Evolutionary conservation across 1,284 basidiomycete species (phyloP).

Genomic region (Cutaneotrichosporon arboriforme): DNA sequence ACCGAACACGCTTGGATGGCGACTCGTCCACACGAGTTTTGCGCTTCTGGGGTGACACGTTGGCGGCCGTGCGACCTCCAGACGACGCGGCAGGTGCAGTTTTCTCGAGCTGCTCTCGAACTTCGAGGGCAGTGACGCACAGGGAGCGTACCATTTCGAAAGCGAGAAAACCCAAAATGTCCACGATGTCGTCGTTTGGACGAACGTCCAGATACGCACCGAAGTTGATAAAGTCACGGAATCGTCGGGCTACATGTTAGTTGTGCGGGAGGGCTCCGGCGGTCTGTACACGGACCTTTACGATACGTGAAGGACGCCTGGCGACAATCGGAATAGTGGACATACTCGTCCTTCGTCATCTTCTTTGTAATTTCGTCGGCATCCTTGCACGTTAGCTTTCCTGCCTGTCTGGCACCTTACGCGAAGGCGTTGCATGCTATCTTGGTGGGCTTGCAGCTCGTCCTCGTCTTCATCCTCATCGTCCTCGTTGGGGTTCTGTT

Average conservation of each 20-base stretch:
- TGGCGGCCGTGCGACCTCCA: slow-evolving; percentile 2
- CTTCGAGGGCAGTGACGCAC: slow-evolving; percentile 75
- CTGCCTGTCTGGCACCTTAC: slow-evolving; percentile 46
- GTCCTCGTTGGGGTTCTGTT: slow-evolving; percentile 52
- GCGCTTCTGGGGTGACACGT: slow-evolving; percentile 21
- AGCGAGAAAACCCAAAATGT: slow-evolving; percentile 92
- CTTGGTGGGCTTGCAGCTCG: slow-evolving; percentile 91
- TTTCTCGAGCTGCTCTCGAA: slow-evolving; percentile 48
- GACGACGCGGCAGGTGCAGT: slow-evolving; percentile 10
- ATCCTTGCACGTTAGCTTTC: slow-evolving; percentile 54
- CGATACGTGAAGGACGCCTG: slow-evolving; percentile 96
- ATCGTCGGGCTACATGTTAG: slow-evolving; percentile 67
- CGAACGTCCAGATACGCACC: slow-evolving; percentile 80
- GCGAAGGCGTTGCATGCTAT: slow-evolving; percentile 78
- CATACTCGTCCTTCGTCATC: slow-evolving; percentile 96
- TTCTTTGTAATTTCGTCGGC: slow-evolving; percentile 90
- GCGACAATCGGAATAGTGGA: slow-evolving; percentile 94
- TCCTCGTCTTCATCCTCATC: slow-evolving; percentile 94
- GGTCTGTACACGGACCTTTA: slow-evolving; percentile 65
- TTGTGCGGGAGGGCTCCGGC: too few species aligned
- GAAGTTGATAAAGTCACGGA: slow-evolving; percentile 93
- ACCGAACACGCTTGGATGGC: slow-evolving; percentile 50
- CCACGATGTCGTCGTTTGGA: slow-evolving; percentile 90
- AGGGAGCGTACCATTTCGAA: slow-evolving; percentile 95
- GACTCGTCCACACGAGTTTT: slow-evolving; percentile 43